phyloP scores from a whole-genome alignment of 768 basidiomycete species.

The Boletus rubropictus region DNA sequence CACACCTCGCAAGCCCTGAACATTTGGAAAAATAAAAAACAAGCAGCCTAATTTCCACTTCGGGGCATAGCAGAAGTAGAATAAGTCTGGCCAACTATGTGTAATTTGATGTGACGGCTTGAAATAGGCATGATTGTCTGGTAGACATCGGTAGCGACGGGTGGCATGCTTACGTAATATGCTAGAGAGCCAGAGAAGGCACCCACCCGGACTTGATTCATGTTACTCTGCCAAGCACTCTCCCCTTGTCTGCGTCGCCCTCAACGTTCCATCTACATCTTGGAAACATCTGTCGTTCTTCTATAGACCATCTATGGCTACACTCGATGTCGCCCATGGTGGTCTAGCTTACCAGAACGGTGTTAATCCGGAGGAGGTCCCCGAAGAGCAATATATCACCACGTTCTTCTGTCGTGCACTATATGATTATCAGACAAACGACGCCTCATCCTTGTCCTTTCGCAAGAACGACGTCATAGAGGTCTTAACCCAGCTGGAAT shows the following conservation, averaged over 20 bases:
- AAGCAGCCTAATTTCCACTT: not conserved
- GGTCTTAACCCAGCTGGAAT: slow-evolving; percentile 83
- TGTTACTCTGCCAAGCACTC: slow-evolving; percentile 13
- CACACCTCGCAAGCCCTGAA: not conserved
- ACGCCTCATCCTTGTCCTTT: slow-evolving; percentile 87
- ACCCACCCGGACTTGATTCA: slow-evolving; percentile 11
- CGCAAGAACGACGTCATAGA: slow-evolving; percentile 85
- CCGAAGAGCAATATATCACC: slow-evolving; percentile 55
- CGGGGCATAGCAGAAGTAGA: not conserved
- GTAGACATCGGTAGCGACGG: slow-evolving; percentile 13
- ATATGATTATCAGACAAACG: slow-evolving; percentile 87
- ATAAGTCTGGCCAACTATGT: not conserved
- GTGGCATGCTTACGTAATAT: slow-evolving; percentile 25
- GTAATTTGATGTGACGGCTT: not conserved
- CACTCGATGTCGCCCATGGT: slow-evolving; percentile 21
- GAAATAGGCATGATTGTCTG: slow-evolving; percentile 7
- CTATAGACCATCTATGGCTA: slow-evolving; percentile 20
- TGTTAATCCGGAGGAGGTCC: slow-evolving; percentile 25
- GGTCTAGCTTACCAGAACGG: slow-evolving; percentile 17
- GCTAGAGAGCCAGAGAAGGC: slow-evolving; percentile 7
- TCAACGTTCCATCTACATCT: slow-evolving; percentile 3
- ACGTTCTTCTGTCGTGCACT: slow-evolving; percentile 87
- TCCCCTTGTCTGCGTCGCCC: slow-evolving; percentile 9
- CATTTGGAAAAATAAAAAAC: not conserved
- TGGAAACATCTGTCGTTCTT: not conserved